A percentile compares a stretch with the other conserved stretches of the same genome.
Evolutionary conservation across 2,329 filamentous ascomycete genomes (phyloP).

Genomic region (Aspergillus udagawae): DNA sequence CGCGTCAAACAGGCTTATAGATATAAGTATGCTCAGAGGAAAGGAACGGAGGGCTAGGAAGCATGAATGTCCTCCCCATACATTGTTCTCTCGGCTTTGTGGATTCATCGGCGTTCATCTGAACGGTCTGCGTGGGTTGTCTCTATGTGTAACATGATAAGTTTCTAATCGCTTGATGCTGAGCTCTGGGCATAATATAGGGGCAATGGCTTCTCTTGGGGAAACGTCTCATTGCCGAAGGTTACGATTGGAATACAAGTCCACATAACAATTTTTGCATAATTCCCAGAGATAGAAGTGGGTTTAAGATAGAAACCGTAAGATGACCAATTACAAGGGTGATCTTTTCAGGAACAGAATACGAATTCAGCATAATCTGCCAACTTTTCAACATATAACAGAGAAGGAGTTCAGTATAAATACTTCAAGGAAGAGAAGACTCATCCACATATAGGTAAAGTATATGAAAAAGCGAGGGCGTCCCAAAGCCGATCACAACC

Average conservation of each 20-base stretch:
- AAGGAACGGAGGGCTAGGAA: background rate
- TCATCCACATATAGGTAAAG: background rate
- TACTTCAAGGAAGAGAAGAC: background rate
- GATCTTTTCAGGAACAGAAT: background rate
- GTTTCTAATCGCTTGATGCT: background rate
- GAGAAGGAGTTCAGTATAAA: background rate
- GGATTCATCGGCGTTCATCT: background rate
- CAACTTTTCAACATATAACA: background rate
- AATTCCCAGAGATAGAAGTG: background rate
- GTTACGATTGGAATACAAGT: background rate
- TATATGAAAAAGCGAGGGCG: background rate
- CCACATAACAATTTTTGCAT: background rate
- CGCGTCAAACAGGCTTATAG: slow-evolving; percentile 30
- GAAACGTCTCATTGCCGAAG: background rate
- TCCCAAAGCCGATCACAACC: background rate
- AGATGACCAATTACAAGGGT: background rate
- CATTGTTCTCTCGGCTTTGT: background rate
- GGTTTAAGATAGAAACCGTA: background rate
- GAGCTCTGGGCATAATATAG: background rate
- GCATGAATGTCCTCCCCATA: background rate
- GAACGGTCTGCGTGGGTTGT: background rate
- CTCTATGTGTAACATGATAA: background rate
- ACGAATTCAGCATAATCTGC: background rate
- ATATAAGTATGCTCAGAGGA: slow-evolving; percentile 32
- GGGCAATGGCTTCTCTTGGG: background rate